Evolutionary conservation across 2,329 filamentous ascomycete species (phyloP).

Genomic region (Fusarium odoratissimum): DNA sequence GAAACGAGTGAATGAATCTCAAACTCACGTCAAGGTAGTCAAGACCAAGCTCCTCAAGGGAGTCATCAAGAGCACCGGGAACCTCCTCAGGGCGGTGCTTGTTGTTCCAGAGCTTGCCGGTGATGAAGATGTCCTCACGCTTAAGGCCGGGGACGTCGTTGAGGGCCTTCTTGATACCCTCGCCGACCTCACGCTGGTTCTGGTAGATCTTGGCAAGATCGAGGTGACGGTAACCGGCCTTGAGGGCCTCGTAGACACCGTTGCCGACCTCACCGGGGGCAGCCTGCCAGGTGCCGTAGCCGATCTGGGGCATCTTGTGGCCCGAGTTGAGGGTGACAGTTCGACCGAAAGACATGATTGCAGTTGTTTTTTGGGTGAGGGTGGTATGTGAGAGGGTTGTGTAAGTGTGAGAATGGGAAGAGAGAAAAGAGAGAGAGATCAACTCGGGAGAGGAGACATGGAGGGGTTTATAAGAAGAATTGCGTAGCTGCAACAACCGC

Average conservation of each 20-base stretch:
- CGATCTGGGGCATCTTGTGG: constrained; percentile 71
- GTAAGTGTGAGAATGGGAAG: background rate
- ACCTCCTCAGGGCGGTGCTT: constrained; percentile 70
- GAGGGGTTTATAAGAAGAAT: constrained; percentile 22
- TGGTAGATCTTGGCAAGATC: constrained; percentile 67
- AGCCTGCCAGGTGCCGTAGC: constrained; percentile 75
- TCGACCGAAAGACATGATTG: constrained; percentile 65
- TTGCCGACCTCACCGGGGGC: constrained; percentile 71
- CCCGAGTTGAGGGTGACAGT: constrained; percentile 72
- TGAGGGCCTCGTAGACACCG: constrained; percentile 73
- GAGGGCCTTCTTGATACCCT: constrained; percentile 63
- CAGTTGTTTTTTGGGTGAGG: background rate
- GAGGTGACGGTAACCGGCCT: constrained; percentile 73
- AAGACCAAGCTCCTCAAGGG: constrained; percentile 65
- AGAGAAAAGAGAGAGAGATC: background rate
- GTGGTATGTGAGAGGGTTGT: background rate
- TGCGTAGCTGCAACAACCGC: background rate
- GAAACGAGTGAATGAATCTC: background rate
- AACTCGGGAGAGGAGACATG: background rate
- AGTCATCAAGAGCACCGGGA: constrained; percentile 65
- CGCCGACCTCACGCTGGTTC: constrained; percentile 71
- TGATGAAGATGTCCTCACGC: constrained; percentile 69
- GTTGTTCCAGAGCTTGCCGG: constrained; percentile 75
- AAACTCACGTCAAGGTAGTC: constrained; percentile 66
- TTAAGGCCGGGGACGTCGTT: constrained; percentile 62